Percentiles rank a stretch among this genome's conserved stretches.
These are phyloP conservation scores for Choanephora cucurbitarum DNA, from an alignment of 371 early-diverging fungal species.

Conservation along the genomic window DNA sequence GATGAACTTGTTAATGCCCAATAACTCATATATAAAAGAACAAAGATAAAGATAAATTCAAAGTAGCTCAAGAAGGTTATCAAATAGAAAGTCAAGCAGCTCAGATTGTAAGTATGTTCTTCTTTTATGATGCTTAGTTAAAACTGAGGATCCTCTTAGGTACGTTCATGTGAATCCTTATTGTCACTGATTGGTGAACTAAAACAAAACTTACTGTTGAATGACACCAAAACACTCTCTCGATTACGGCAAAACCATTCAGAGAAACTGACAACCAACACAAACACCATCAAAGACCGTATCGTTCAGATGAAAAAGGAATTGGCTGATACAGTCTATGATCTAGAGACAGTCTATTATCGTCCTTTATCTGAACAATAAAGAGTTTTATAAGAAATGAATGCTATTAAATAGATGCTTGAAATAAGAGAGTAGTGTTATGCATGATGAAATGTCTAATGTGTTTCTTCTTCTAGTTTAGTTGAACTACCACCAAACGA, in stretches of 20 bases:
- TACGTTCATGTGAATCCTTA: slow-evolving; percentile 66
- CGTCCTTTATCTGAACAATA: slow-evolving; percentile 32
- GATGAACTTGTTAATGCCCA: not conserved
- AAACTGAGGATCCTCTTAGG: slow-evolving; percentile 25
- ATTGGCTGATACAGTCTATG: slow-evolving; percentile 39
- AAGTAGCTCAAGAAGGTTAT: slow-evolving; percentile 73
- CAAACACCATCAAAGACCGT: slow-evolving; percentile 36
- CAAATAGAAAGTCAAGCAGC: slow-evolving; percentile 71
- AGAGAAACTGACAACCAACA: slow-evolving; percentile 28
- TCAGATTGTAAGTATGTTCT: slow-evolving; percentile 58
- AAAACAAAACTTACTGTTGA: slow-evolving; percentile 66
- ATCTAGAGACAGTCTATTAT: slow-evolving; percentile 48
- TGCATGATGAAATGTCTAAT: too few relatives aligned
- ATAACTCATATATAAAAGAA: slow-evolving; percentile 23
- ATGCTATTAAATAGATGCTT: too few relatives aligned
- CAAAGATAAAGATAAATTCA: slow-evolving; percentile 69
- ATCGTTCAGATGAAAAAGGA: slow-evolving; percentile 33
- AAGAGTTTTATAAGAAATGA: not conserved
- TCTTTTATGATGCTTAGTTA: too few relatives aligned
- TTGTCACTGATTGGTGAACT: slow-evolving; percentile 66
- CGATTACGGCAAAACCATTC: slow-evolving; percentile 39
- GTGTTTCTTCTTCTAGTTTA: not conserved
- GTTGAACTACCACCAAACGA: slow-evolving; percentile 25
- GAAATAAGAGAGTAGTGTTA: too few relatives aligned
- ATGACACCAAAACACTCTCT: slow-evolving; percentile 69